A percentile compares a stretch with the other conserved stretches of the same genome.
Evolutionary conservation across 345 rosid species (phyloP).

Genomic region (Gossypium sturtianum): DNA sequence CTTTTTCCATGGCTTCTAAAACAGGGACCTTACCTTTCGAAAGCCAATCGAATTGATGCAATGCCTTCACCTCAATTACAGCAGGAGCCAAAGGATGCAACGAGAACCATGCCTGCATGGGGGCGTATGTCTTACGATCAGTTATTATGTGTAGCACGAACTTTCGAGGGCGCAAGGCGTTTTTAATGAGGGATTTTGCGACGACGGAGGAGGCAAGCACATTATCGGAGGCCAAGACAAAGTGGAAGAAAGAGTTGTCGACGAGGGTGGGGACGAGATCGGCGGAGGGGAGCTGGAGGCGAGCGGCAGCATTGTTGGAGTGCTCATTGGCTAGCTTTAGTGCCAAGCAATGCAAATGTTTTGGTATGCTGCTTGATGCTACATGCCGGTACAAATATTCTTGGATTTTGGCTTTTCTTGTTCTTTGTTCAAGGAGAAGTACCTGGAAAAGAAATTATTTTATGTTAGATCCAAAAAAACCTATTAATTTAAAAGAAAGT

Average conservation of each 20-base stretch:
- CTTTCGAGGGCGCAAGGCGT: slow-evolving; percentile 56
- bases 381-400: slow-evolving; percentile 87
- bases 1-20: slow-evolving; percentile 96
- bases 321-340: slow-evolving; percentile 80
- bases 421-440: slow-evolving; percentile 73
- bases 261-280: slow-evolving; percentile 76
- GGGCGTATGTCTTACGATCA: slow-evolving; percentile 76
- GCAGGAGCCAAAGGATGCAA: slow-evolving; percentile 74
- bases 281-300: slow-evolving; percentile 77
- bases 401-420: slow-evolving; percentile 87
- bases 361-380: slow-evolving; percentile 94
- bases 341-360: slow-evolving; percentile 87
- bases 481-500: too few relatives aligned
- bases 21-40: slow-evolving; percentile 94
- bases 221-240: slow-evolving; percentile 84
- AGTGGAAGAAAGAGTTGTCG: slow-evolving; percentile 74
- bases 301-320: slow-evolving; percentile 87
- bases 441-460: slow-evolving; percentile 34
- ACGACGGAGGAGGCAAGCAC: slow-evolving; percentile 87
- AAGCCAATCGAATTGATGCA: slow-evolving; percentile 97
- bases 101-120: slow-evolving; percentile 99
- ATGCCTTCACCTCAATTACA: slow-evolving; percentile 81
- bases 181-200: slow-evolving; percentile 61
- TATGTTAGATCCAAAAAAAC: too few relatives aligned
- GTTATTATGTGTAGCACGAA: slow-evolving; percentile 83